Conservation (phyloP, 495 filamentous ascomycete genomes). For the Cercophora sp. region DNA sequence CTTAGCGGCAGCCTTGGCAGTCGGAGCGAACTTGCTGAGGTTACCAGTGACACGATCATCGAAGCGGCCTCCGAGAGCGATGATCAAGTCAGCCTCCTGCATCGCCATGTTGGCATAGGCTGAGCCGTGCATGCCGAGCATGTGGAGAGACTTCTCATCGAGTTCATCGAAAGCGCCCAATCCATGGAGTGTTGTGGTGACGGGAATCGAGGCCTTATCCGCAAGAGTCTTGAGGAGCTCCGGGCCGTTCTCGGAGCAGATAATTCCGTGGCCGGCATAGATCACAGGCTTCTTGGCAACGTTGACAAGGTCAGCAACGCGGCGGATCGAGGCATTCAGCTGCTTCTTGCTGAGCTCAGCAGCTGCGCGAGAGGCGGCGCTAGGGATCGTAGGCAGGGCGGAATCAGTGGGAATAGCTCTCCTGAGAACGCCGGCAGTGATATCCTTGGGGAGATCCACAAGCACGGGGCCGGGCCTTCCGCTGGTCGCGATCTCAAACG, state of each 20-base stretch:
- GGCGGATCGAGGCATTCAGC: conserved; percentile 55
- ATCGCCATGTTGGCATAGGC: conserved; percentile 78
- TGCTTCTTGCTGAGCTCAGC: conserved; percentile 54
- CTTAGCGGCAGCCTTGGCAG: conserved; percentile 59
- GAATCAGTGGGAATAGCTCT: conserved; percentile 66
- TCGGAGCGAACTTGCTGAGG: conserved; percentile 64
- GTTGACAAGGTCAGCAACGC: conserved; percentile 66
- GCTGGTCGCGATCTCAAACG: conserved; percentile 78
- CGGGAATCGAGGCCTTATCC: conserved; percentile 69
- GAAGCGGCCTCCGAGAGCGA: conserved; percentile 71
- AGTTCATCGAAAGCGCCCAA: conserved; percentile 74
- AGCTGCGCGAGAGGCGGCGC: conserved; percentile 65
- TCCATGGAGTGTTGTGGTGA: conserved; percentile 75
- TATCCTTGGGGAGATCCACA: conserved; percentile 76
- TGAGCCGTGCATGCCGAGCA: conserved; percentile 80
- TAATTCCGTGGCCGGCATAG: conserved; percentile 69
- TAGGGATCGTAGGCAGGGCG: conserved; percentile 61
- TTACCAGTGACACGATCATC: conserved; percentile 71
- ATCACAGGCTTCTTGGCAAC: conserved; percentile 72
- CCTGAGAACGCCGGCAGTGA: conserved; percentile 62
- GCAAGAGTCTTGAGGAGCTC: conserved; percentile 63
- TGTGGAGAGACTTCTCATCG: conserved; percentile 72
- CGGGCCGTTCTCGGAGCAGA: conserved; percentile 61
- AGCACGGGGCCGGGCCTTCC: conserved; percentile 75
- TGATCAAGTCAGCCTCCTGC: conserved; percentile 74